These are phyloP conservation scores for Oryza officinalis DNA, from an alignment of 176 grass and related monocot genomes.

Conservation along the genomic window DNA sequence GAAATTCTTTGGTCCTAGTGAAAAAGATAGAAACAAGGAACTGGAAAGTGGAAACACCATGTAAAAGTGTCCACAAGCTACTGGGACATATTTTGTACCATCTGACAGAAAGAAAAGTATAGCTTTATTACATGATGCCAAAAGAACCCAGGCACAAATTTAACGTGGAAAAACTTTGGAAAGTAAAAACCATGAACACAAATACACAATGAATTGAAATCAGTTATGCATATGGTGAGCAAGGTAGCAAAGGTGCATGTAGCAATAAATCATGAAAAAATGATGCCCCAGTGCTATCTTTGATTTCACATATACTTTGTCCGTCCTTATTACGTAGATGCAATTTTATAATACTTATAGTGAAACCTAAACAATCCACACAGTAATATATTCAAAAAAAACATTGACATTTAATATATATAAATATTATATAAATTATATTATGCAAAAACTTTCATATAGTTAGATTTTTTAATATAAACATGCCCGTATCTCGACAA, in stretches of 20 bases:
- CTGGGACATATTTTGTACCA: background rate
- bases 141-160: background rate
- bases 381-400: too few relatives aligned
- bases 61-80: slow-evolving; percentile 8
- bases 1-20: slow-evolving; percentile 5
- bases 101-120: slow-evolving; percentile 23
- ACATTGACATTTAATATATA: too few relatives aligned
- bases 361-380: too few relatives aligned
- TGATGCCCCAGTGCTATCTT: background rate
- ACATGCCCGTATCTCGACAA: too few relatives aligned
- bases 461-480: too few relatives aligned
- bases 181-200: background rate
- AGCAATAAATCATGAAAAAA: background rate
- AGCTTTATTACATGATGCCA: background rate
- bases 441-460: too few relatives aligned
- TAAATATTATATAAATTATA: too few relatives aligned
- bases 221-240: background rate
- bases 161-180: background rate
- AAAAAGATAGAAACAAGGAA: background rate
- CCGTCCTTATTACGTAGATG: too few relatives aligned
- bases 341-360: too few relatives aligned
- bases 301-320: too few relatives aligned
- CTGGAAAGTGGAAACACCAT: background rate
- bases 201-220: background rate
- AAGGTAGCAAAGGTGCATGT: background rate